phyloP scores from a whole-genome alignment of 2,329 filamentous ascomycete genomes.

The Atkinsonella texensis region DNA sequence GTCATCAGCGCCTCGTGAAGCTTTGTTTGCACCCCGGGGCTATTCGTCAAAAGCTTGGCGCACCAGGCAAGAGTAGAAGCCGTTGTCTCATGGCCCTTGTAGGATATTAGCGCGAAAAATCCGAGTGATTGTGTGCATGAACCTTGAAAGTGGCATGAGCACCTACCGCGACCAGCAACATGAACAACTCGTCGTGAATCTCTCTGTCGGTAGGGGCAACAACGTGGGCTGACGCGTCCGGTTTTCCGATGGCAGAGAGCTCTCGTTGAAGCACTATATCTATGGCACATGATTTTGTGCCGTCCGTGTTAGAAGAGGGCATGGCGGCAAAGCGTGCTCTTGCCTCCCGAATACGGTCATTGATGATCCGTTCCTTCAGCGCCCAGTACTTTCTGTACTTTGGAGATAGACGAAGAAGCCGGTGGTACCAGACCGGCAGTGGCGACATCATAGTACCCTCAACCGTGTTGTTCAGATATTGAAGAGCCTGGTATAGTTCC shows the following conservation, averaged over 20 bases:
- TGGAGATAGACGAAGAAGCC: neutral
- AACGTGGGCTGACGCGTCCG: neutral
- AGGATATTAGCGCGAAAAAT: neutral
- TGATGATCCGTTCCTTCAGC: neutral
- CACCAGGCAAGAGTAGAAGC: slow-evolving; percentile 11
- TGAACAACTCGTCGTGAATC: slow-evolving; percentile 14
- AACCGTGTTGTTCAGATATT: neutral
- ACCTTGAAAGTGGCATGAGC: no score
- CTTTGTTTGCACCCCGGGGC: slow-evolving; percentile 7
- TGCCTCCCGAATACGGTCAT: neutral
- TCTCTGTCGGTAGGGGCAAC: slow-evolving; percentile 3
- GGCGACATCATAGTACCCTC: neutral
- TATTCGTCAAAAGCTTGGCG: slow-evolving; percentile 11
- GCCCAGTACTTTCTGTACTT: neutral
- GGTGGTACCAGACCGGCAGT: neutral
- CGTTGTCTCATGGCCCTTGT: slow-evolving; percentile 14
- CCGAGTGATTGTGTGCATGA: neutral
- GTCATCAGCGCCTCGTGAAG: slow-evolving; percentile 12
- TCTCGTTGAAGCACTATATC: slow-evolving; percentile 5
- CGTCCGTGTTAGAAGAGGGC: neutral
- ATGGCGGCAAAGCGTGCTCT: neutral
- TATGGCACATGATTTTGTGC: slow-evolving; percentile 3
- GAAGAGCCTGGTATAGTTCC: neutral
- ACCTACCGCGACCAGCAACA: slow-evolving; percentile 7
- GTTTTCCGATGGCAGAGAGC: neutral